Evolutionary conservation across 148 eudicot genomes (phyloP).

Genomic region (Nepenthes mirabilis): DNA sequence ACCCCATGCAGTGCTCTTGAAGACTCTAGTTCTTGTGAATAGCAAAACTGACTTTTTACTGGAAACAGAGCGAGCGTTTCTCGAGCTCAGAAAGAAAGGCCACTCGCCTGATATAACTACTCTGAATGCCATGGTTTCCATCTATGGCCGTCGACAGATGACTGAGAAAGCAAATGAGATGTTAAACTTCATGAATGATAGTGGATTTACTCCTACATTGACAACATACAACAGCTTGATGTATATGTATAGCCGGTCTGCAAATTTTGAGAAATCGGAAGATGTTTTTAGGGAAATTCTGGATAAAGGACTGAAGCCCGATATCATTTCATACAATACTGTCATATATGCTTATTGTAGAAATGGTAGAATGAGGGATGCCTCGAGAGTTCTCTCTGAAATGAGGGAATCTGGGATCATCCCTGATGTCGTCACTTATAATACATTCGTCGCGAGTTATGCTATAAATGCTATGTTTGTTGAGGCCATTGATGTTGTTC

Average conservation of each 20-base stretch:
- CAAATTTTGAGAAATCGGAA: constrained; percentile 48
- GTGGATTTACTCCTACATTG: constrained; percentile 66
- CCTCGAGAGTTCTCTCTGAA: constrained; percentile 46
- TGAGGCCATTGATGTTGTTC: constrained; percentile 65
- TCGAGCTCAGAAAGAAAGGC: constrained; percentile 51
- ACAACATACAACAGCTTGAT: constrained; percentile 77
- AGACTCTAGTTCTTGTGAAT: constrained; percentile 72
- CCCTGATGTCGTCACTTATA: constrained; percentile 76
- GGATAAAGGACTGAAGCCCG: constrained; percentile 58
- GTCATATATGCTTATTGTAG: constrained; percentile 69
- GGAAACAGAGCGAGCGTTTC: constrained; percentile 75
- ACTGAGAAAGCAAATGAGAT: constrained; percentile 50
- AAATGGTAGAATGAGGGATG: constrained; percentile 63
- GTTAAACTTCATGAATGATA: constrained; percentile 48
- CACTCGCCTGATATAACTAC: constrained; percentile 52
- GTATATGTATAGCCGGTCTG: constrained; percentile 72
- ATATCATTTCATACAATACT: constrained; percentile 78
- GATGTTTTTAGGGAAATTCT: constrained; percentile 48
- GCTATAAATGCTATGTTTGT: constrained; percentile 64
- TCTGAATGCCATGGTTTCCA: constrained; percentile 71
- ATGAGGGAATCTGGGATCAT: constrained; percentile 45
- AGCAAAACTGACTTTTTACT: constrained; percentile 56
- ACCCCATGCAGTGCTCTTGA: constrained; percentile 41
- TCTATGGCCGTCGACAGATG: constrained; percentile 79
- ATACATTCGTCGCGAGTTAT: constrained; percentile 63